Evolutionary conservation across 2,329 filamentous ascomycete species (phyloP).

Genomic region (Stemphylium lycopersici): DNA sequence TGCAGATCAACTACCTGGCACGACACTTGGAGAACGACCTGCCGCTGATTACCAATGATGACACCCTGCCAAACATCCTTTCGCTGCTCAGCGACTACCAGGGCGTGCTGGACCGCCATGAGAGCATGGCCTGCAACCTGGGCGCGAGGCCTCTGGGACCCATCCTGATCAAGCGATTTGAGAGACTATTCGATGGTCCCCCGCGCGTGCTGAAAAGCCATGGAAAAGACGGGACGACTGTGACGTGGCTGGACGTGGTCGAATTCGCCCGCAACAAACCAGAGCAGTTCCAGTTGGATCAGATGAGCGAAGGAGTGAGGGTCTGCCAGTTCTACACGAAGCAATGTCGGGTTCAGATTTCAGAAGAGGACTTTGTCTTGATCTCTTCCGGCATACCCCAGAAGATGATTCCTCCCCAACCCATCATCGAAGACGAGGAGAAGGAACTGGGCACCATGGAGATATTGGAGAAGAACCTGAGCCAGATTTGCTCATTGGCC

Average conservation of each 20-base stretch:
- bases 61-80: conserved; percentile 76
- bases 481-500: conserved; percentile 77
- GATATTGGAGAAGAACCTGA: conserved; percentile 79
- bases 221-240: conserved; percentile 64
- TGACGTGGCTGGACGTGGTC: conserved; percentile 86
- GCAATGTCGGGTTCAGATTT: conserved; percentile 81
- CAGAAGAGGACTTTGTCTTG: conserved; percentile 84
- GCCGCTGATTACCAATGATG: conserved; percentile 67
- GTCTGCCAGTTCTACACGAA: conserved; percentile 84
- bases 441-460: conserved; percentile 84
- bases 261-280: conserved; percentile 82
- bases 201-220: conserved; percentile 70
- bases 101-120: conserved; percentile 81
- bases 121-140: conserved; percentile 84
- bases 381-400: conserved; percentile 84
- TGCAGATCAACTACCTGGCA: conserved; percentile 72
- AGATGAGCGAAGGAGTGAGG: conserved; percentile 70
- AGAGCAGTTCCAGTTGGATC: conserved; percentile 74
- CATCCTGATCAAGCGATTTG: conserved; percentile 83
- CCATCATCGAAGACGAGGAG: conserved; percentile 83
- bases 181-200: conserved; percentile 82
- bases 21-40: conserved; percentile 67
- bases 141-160: conserved; percentile 83
- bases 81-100: conserved; percentile 79
- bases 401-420: conserved; percentile 79